These are phyloP conservation scores for Paecilomyces sp. DNA, from an alignment of 2,329 filamentous ascomycete species.

Conservation along the genomic window DNA sequence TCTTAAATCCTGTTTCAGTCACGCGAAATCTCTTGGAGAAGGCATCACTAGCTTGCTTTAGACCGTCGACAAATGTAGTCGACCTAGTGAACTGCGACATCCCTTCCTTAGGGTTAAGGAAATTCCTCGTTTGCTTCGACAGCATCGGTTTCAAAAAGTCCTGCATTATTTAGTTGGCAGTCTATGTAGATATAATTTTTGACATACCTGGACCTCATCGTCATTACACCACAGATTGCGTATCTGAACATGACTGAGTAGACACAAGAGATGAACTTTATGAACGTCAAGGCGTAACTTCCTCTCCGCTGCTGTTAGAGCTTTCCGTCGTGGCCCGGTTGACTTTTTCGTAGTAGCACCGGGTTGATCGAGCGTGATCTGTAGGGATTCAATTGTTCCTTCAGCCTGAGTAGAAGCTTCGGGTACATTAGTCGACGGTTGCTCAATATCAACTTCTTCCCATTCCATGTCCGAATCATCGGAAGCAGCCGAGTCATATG, in stretches of 20 bases:
- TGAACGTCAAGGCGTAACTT: slow-evolving; percentile 67
- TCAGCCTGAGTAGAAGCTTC: slow-evolving; percentile 10
- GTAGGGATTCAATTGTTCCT: slow-evolving; percentile 19
- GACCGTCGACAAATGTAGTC: slow-evolving; percentile 68
- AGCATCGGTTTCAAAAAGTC: slow-evolving; percentile 56
- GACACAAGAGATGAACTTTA: slow-evolving; percentile 75
- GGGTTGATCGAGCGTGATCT: slow-evolving; percentile 31
- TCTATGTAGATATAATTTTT: neutral
- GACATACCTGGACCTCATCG: slow-evolving; percentile 52
- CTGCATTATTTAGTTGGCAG: slow-evolving; percentile 8
- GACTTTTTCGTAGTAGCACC: slow-evolving; percentile 16
- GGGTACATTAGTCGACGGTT: slow-evolving; percentile 14
- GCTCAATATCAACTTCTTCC: slow-evolving; percentile 43
- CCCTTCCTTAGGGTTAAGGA: slow-evolving; percentile 60
- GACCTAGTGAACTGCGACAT: slow-evolving; percentile 69
- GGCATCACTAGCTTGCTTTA: slow-evolving; percentile 60
- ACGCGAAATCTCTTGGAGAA: slow-evolving; percentile 67
- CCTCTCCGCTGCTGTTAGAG: slow-evolving; percentile 51
- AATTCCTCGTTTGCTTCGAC: slow-evolving; percentile 56
- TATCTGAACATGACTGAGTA: slow-evolving; percentile 68
- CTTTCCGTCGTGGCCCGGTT: slow-evolving; percentile 37
- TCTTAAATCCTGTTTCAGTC: slow-evolving; percentile 61
- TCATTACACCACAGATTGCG: slow-evolving; percentile 91
- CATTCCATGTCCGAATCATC: slow-evolving; percentile 44
- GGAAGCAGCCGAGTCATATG: slow-evolving; percentile 37